phyloP scores from a whole-genome alignment of 2,329 filamentous ascomycete genomes.

The Cladophialophora exuberans region DNA sequence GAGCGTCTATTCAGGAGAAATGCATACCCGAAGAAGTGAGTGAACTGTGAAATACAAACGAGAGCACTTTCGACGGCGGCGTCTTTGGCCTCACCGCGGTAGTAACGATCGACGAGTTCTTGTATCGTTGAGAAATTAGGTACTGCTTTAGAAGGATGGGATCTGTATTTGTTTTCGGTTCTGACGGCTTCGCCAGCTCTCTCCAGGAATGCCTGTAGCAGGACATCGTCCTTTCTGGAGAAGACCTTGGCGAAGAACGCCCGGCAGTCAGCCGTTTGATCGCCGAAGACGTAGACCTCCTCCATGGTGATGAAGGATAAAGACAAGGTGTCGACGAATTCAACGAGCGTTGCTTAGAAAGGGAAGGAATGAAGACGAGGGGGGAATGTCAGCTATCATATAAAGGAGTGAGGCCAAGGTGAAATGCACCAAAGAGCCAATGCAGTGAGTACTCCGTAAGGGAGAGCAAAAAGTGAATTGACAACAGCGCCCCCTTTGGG shows the following conservation, averaged over 20 bases:
- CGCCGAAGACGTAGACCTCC: constrained; percentile 51
- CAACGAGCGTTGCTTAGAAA: constrained; percentile 31
- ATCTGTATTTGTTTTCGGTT: constrained; percentile 41
- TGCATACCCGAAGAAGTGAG: constrained; percentile 49
- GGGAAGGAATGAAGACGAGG: constrained; percentile 20
- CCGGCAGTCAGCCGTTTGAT: constrained; percentile 50
- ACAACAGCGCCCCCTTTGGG: constrained; percentile 27
- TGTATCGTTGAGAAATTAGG: constrained; percentile 35
- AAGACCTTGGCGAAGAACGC: constrained; percentile 46
- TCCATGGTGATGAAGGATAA: constrained; percentile 33
- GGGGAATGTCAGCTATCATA: constrained; percentile 30
- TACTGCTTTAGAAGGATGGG: constrained; percentile 34
- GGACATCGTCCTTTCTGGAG: constrained; percentile 46
- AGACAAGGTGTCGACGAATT: constrained; percentile 27
- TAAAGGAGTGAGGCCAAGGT: constrained; percentile 27
- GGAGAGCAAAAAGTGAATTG: constrained; percentile 21
- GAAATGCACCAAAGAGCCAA: constrained; percentile 33
- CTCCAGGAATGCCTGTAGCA: constrained; percentile 48
- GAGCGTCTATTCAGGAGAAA: background rate
- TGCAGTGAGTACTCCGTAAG: constrained; percentile 17
- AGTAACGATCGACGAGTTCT: constrained; percentile 37
- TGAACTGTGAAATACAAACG: constrained; percentile 48
- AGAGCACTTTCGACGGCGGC: constrained; percentile 48
- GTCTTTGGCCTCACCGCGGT: constrained; percentile 35
- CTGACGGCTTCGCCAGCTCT: constrained; percentile 47